Base-by-base conservation (phyloP, 2,329 filamentous ascomycete genomes). In the Trichoderma simmonsii region DNA sequence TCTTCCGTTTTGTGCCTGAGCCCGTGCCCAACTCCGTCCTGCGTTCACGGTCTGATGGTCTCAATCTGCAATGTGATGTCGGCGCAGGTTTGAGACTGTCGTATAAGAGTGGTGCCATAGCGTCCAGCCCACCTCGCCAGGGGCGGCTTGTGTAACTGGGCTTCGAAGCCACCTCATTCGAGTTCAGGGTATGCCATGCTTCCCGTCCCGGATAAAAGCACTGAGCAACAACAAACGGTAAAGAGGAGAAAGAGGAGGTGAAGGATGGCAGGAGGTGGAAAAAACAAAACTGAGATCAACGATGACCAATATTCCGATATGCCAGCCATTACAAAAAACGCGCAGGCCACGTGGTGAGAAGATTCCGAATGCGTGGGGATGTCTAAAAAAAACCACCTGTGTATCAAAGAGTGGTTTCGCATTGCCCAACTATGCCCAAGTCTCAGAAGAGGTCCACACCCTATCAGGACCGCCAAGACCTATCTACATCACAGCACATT, bases 341-440 rank as follows among this genome's bases (percentile, higher is more conserved):
- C 59, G 71, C 71, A 72, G 60, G 71, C 71, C 71, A 72, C 71
- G 71, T 72, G 71, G 71, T 72, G 65, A 63, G 66, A 43, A 70
- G 64, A 28, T 59, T 59, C 71, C 48, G 57, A 70, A 63, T 68
- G 65, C 65, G 65, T 60, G 65, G 65, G 56, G 65, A 68, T 39
- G 28, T 43, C 54, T 32, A 68, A 43, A 48, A 43, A 59, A 60
- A 56, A 66, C 28, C 26, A n/a, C 63, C 34, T 59, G 8, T 57
- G 24, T 59, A 18, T 57, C 32, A 59, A 59, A 48, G 54, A 51
- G 36, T 26, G 26, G 54, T 32, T 60, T 51, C 11, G n/a, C 26
- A 32, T 68, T n/a, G 56, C 36, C 65, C 65, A 68, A 68, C 65
- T 68, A 67, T 32, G 36, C 65, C 56, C 56, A 60, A 48, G 34